Conservation (phyloP, 306 rosid species). For the Bauhinia variegata region DNA sequence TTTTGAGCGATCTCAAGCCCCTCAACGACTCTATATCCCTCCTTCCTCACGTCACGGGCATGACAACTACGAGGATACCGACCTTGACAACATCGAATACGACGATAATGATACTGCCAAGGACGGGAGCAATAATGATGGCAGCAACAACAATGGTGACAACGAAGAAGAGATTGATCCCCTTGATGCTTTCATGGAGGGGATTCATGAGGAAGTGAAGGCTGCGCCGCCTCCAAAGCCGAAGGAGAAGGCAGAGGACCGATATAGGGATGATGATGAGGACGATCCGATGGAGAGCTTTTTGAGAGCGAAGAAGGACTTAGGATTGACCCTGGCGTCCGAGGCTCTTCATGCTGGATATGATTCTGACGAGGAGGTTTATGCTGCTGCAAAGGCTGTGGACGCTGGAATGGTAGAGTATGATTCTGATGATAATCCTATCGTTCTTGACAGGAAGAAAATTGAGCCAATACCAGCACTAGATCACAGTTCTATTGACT, state of each 20-base stretch:
- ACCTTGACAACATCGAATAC: slow-evolving; percentile 78
- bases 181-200: slow-evolving; percentile 94
- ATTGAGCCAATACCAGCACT: slow-evolving; percentile 89
- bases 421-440: slow-evolving; percentile 89
- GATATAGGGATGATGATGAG: slow-evolving; percentile 78
- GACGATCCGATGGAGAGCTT: slow-evolving; percentile 94
- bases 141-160: slow-evolving; percentile 8
- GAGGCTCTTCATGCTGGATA: slow-evolving; percentile 91
- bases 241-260: slow-evolving; percentile 68
- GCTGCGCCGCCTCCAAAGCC: slow-evolving; percentile 74
- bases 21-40: slow-evolving; percentile 84
- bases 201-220: slow-evolving; percentile 86
- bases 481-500: slow-evolving; percentile 82
- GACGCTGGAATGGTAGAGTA: slow-evolving; percentile 93
- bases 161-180: slow-evolving; percentile 75
- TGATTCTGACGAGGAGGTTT: slow-evolving; percentile 95
- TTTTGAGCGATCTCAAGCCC: slow-evolving; percentile 81
- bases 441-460: slow-evolving; percentile 76
- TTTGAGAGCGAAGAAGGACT: slow-evolving; percentile 84
- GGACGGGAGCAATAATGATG: slow-evolving; percentile 35
- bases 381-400: slow-evolving; percentile 95
- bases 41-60: slow-evolving; percentile 80
- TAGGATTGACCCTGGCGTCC: slow-evolving; percentile 80
- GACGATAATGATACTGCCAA: slow-evolving; percentile 47
- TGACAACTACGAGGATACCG: slow-evolving; percentile 83